Evolutionary conservation across 768 basidiomycete genomes (phyloP).

Genomic region (Mrakia frigida): DNA sequence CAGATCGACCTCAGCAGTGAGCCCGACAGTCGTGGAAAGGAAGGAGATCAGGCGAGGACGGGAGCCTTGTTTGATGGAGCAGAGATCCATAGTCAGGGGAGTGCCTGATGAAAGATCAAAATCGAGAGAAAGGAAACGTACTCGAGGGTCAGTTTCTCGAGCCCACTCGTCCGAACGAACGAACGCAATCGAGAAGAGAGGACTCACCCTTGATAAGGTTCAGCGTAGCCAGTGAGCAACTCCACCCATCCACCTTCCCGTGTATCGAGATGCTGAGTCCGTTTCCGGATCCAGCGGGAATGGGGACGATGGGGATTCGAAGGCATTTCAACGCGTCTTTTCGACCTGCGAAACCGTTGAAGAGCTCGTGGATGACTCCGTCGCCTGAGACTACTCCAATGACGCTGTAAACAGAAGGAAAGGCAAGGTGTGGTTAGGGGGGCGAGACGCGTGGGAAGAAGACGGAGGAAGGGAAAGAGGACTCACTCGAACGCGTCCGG

Average conservation of each 20-base stretch:
- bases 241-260: slow-evolving; percentile 42
- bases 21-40: slow-evolving; percentile 40
- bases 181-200: not conserved
- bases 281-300: slow-evolving; percentile 41
- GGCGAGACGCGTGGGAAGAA: too few relatives aligned
- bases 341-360: slow-evolving; percentile 43
- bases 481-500: slow-evolving; percentile 42
- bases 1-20: slow-evolving; percentile 39
- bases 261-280: slow-evolving; percentile 17
- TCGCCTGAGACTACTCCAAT: slow-evolving; percentile 44
- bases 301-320: slow-evolving; percentile 41
- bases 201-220: slow-evolving; percentile 44
- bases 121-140: not conserved
- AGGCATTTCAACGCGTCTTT: slow-evolving; percentile 42
- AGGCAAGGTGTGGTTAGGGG: not conserved
- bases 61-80: slow-evolving; percentile 37
- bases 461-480: not conserved
- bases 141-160: not conserved
- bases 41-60: slow-evolving; percentile 37
- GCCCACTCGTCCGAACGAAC: not conserved
- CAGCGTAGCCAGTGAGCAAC: slow-evolving; percentile 40
- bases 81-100: slow-evolving; percentile 41
- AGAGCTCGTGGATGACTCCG: slow-evolving; percentile 44
- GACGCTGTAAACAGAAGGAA: slow-evolving; percentile 34
- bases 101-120: slow-evolving; percentile 23